Conservation (phyloP, 129 eudicot genomes). For the Flaveria sonorensis region DNA sequence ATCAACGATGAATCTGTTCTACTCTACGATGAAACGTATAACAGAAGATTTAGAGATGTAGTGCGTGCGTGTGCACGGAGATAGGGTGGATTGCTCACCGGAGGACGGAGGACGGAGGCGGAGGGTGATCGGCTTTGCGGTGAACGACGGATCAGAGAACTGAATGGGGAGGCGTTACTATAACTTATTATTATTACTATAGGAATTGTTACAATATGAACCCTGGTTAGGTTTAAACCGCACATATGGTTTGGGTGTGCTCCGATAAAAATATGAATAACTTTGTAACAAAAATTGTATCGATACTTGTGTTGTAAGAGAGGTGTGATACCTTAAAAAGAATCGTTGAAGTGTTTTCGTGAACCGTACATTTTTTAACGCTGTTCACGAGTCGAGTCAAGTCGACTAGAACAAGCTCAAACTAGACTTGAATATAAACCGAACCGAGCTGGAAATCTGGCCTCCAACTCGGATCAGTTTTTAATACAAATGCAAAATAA, state of each 20-base stretch:
- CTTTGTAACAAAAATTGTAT: too few species aligned
- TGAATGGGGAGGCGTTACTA: constrained; percentile 20
- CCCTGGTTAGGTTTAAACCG: constrained; percentile 27
- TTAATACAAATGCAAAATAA: too few species aligned
- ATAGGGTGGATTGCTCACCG: constrained; percentile 25
- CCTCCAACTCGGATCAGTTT: too few species aligned
- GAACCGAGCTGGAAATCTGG: too few species aligned
- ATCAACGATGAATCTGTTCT: constrained; percentile 4
- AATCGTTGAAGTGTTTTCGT: too few species aligned
- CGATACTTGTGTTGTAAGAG: too few species aligned
- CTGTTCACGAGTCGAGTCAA: too few species aligned
- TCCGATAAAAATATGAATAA: too few species aligned
- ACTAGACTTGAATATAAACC: too few species aligned
- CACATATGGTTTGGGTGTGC: not conserved
- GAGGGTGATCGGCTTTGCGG: constrained; percentile 20
- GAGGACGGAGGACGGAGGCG: constrained; percentile 19
- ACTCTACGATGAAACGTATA: not conserved
- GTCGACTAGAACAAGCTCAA: too few species aligned
- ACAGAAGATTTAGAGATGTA: not conserved
- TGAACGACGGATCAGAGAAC: constrained; percentile 18
- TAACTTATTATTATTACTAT: not conserved
- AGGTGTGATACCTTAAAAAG: too few species aligned
- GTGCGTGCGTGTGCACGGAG: not conserved
- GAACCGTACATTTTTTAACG: too few species aligned
- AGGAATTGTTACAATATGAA: not conserved